phyloP scores from a whole-genome alignment of 768 basidiomycete species.

The Lactarius hengduanensis region DNA sequence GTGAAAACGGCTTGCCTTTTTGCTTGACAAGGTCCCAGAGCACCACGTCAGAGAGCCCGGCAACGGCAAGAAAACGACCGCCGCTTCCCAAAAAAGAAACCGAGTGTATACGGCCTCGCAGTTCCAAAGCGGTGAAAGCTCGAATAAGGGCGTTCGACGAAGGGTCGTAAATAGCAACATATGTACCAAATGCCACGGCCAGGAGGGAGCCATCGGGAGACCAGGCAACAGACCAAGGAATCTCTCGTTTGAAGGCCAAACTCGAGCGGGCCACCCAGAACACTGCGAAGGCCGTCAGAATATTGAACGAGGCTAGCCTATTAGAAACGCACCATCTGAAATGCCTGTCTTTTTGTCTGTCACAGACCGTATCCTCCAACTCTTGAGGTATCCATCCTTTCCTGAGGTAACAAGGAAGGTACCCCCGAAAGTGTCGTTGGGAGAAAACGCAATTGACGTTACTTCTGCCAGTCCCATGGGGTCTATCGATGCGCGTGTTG shows the following conservation, averaged over 20 bases:
- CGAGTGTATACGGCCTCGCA: slow-evolving; percentile 45
- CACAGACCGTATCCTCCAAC: slow-evolving; percentile 65
- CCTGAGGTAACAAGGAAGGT: slow-evolving; percentile 69
- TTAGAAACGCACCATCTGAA: slow-evolving; percentile 48
- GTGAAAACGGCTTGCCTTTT: slow-evolving; percentile 47
- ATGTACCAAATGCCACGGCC: slow-evolving; percentile 64
- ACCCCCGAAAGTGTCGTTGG: slow-evolving; percentile 37
- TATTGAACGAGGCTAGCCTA: neutral
- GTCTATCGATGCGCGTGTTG: slow-evolving; percentile 86
- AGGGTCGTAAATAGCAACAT: slow-evolving; percentile 75
- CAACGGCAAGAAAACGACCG: slow-evolving; percentile 68
- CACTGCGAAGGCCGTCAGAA: slow-evolving; percentile 38
- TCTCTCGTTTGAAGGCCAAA: slow-evolving; percentile 63
- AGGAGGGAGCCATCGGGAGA: slow-evolving; percentile 86
- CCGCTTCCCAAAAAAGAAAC: slow-evolving; percentile 66
- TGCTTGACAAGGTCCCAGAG: slow-evolving; percentile 73
- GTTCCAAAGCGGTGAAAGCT: slow-evolving; percentile 53
- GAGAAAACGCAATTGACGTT: slow-evolving; percentile 68
- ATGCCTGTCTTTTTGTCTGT: slow-evolving; percentile 44
- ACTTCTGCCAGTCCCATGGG: slow-evolving; percentile 73
- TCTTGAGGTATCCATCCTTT: slow-evolving; percentile 71
- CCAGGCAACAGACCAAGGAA: slow-evolving; percentile 69
- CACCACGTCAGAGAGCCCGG: slow-evolving; percentile 48
- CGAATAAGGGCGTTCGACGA: slow-evolving; percentile 56
- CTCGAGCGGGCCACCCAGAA: slow-evolving; percentile 83